These are phyloP conservation scores for Sporopachydermia quercuum DNA, from an alignment of 805 yeast genomes.

Conservation along the genomic window DNA sequence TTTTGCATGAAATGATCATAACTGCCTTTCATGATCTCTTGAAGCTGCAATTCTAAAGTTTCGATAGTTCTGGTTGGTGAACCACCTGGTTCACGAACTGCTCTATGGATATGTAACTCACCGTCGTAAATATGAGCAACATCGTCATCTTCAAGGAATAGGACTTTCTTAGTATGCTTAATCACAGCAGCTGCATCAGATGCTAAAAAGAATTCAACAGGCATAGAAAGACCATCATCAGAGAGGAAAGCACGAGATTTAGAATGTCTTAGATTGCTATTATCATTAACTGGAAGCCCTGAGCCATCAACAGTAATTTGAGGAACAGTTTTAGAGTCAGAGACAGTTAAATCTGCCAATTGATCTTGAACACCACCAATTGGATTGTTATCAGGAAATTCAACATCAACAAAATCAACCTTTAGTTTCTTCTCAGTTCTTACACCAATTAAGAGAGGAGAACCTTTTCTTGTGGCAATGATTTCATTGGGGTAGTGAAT, in stretches of 20 bases:
- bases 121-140: slow-evolving; percentile 97
- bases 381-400: slow-evolving; percentile 68
- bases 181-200: slow-evolving; percentile 96
- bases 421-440: slow-evolving; percentile 89
- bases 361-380: slow-evolving; percentile 23
- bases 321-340: slow-evolving; percentile 5
- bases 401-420: slow-evolving; percentile 97
- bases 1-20: slow-evolving; percentile 96
- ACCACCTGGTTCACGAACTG: slow-evolving; percentile 72
- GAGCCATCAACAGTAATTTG: slow-evolving; percentile 10
- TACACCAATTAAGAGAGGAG: slow-evolving; percentile 94
- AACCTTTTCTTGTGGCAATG: slow-evolving; percentile 95
- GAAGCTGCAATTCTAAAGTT: slow-evolving; percentile 91
- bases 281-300: slow-evolving; percentile 23
- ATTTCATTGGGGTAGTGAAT: slow-evolving; percentile 89
- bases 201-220: slow-evolving; percentile 89
- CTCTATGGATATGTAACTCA: slow-evolving; percentile 95
- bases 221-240: slow-evolving; percentile 85
- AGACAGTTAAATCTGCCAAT: neutral
- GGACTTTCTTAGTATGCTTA: slow-evolving; percentile 92
- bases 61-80: slow-evolving; percentile 94
- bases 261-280: slow-evolving; percentile 55
- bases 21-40: slow-evolving; percentile 96
- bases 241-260: slow-evolving; percentile 94
- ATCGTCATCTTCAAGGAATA: slow-evolving; percentile 94